Percentiles rank a stretch among this genome's conserved stretches.
Evolutionary conservation across 2,329 filamentous ascomycete genomes (phyloP).

Genomic region (Aspergillus brunneoviolaceus): DNA sequence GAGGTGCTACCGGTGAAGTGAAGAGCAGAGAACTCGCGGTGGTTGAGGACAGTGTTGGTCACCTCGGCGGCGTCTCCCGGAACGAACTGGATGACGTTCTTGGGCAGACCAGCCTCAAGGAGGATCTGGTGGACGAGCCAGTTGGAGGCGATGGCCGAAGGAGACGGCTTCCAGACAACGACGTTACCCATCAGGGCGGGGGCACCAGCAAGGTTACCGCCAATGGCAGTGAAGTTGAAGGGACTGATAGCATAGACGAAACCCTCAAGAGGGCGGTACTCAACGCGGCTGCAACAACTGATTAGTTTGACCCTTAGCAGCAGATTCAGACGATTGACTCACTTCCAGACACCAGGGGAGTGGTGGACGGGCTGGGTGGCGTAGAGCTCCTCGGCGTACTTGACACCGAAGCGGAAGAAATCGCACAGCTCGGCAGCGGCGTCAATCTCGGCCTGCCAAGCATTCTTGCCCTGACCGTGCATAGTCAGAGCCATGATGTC

Average conservation of each 20-base stretch:
- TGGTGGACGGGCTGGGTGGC: constrained; percentile 83
- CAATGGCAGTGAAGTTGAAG: constrained; percentile 97
- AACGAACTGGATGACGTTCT: constrained; percentile 89
- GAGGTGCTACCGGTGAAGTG: constrained; percentile 93
- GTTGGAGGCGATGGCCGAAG: constrained; percentile 83
- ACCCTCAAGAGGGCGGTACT: constrained; percentile 86
- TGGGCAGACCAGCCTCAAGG: constrained; percentile 83
- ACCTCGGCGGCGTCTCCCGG: constrained; percentile 84
- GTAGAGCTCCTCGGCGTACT: constrained; percentile 90
- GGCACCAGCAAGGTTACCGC: constrained; percentile 77
- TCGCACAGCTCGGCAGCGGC: constrained; percentile 88
- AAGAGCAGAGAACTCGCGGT: constrained; percentile 81
- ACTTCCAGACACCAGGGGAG: constrained; percentile 82
- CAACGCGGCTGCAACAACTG: constrained; percentile 58
- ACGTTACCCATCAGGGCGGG: constrained; percentile 92
- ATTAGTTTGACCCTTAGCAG: constrained; percentile 4
- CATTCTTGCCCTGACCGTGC: constrained; percentile 96
- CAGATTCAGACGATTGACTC: constrained; percentile 22
- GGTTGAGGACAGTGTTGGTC: constrained; percentile 72
- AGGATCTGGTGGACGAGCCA: constrained; percentile 89
- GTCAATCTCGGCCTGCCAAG: constrained; percentile 99
- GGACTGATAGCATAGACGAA: constrained; percentile 94
- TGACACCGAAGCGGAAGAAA: constrained; percentile 87
- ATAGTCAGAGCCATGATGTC: constrained; percentile 96
- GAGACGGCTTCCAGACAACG: constrained; percentile 95